These are phyloP conservation scores for Tylopilus subfusipes DNA, from an alignment of 768 basidiomycete species.

Conservation along the genomic window DNA sequence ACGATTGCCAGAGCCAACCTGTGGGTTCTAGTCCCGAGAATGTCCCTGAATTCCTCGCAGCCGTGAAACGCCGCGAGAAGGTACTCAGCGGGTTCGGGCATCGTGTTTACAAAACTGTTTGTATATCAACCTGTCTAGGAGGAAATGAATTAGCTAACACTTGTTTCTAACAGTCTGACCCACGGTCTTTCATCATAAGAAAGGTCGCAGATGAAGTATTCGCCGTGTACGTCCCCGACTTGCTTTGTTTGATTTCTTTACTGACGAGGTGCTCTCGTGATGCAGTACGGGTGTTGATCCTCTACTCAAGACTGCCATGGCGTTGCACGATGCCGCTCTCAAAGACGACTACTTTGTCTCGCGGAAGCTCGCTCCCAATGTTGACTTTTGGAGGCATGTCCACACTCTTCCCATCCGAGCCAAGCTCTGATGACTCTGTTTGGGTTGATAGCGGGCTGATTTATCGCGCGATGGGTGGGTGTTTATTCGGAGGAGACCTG, in stretches of 20 bases:
- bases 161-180: conserved; percentile 62
- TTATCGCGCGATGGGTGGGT: conserved; percentile 85
- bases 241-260: background rate
- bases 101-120: conserved; percentile 73
- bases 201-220: conserved; percentile 92
- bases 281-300: conserved; percentile 79
- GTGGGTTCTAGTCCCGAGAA: conserved; percentile 60
- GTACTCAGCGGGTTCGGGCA: conserved; percentile 91
- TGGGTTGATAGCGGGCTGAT: conserved; percentile 63
- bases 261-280: background rate
- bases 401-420: background rate
- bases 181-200: conserved; percentile 86
- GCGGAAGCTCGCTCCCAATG: conserved; percentile 81
- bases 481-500: background rate
- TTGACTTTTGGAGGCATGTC: conserved; percentile 73
- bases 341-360: conserved; percentile 87
- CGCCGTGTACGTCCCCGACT: conserved; percentile 54
- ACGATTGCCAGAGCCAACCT: background rate
- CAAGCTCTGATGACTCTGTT: background rate
- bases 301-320: conserved; percentile 85
- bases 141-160: background rate
- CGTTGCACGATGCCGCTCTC: conserved; percentile 82
- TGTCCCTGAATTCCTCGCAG: conserved; percentile 79
- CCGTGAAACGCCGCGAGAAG: conserved; percentile 84
- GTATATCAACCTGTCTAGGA: conserved; percentile 12